Evolutionary conservation across 2,329 filamentous ascomycete genomes (phyloP), one percentile per base, ranked within the genome.

Genomic region (Zymoseptoria passerinii): DNA sequence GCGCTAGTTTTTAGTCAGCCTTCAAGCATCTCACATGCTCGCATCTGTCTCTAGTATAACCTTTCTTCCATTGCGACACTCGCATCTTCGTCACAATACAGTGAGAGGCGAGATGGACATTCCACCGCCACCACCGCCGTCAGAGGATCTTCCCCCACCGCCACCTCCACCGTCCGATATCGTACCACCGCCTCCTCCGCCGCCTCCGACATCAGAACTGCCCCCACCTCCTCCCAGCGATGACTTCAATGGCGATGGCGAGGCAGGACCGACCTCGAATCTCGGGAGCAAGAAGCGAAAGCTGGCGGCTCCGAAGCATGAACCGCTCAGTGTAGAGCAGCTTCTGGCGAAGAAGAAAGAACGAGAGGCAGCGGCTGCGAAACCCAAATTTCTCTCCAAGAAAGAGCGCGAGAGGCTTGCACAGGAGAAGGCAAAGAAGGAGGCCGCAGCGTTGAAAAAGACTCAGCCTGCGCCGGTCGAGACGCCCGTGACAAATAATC

Each of bases 381-480:
- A 94, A 79, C 91, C 91, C 4, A 92, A 90, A 72, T 95, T 95
- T 71, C 77, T 96, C 20, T 88, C 89, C 4, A 94, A 89, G 77
- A 87, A 88, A 29, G 83, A 95, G 72, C 83, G 92, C 57, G 90
- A 95, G 71, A 83, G 85, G 60, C 74, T 95, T 27, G 90, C 90
- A 28, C 79, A 90, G 16, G 89, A 95, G 70, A 90, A 90, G 73
- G 81, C 86, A 53, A 80, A 81, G 44, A 56, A 57, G 44, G 88
- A 90, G 64, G 88, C 92, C 68, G 81, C 84, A 1, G 83, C 87
- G 61, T 83, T 85, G 52, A 79, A 81, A 27, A 81, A 82, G 68
- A 13, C 13, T 7, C 35, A 44, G 35, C 48, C 48, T 19, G 51
- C 1, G 18, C 18, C 51, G 18, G 28, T 35, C 10, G 78, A 80